phyloP scores from a whole-genome alignment of 768 basidiomycete genomes.

The Leccinum aurantiacum region DNA sequence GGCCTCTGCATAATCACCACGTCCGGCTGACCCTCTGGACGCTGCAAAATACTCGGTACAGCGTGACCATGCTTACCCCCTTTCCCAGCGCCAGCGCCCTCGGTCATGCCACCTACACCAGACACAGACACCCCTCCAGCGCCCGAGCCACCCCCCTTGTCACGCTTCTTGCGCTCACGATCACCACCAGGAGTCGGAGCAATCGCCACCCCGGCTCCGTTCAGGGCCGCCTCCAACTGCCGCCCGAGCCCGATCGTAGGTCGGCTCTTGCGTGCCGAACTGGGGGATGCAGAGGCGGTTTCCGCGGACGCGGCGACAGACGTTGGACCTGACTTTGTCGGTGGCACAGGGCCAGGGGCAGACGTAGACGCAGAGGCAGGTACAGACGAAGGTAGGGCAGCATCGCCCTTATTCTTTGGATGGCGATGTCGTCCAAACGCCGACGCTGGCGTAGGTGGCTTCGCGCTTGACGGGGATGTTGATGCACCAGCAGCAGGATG shows the following conservation, averaged over 20 bases:
- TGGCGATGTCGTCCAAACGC: constrained; percentile 15
- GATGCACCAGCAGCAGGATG: neutral
- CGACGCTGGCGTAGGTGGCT: constrained; percentile 12
- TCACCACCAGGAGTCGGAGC: constrained; percentile 10
- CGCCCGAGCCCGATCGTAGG: constrained; percentile 64
- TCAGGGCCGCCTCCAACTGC: constrained; percentile 74
- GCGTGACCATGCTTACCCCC: constrained; percentile 14
- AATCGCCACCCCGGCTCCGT: constrained; percentile 53
- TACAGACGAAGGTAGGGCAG: neutral
- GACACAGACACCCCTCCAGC: constrained; percentile 5
- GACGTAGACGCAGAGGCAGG: neutral
- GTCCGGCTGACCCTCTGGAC: constrained; percentile 17
- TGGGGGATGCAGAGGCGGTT: constrained; percentile 13
- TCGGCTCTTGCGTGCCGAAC: constrained; percentile 44
- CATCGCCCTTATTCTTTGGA: constrained; percentile 18
- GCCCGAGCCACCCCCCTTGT: constrained; percentile 30
- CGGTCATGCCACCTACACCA: constrained; percentile 4
- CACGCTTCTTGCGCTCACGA: constrained; percentile 37
- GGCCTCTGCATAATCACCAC: constrained; percentile 13
- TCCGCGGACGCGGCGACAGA: neutral
- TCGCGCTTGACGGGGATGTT: constrained; percentile 14
- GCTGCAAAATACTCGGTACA: constrained; percentile 28
- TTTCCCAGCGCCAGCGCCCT: neutral
- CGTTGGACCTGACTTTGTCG: neutral
- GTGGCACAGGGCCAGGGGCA: neutral